Evolutionary conservation across 2,329 filamentous ascomycete genomes (phyloP), one percentile per base, ranked within the genome.

Genomic region (Claviceps africana): DNA sequence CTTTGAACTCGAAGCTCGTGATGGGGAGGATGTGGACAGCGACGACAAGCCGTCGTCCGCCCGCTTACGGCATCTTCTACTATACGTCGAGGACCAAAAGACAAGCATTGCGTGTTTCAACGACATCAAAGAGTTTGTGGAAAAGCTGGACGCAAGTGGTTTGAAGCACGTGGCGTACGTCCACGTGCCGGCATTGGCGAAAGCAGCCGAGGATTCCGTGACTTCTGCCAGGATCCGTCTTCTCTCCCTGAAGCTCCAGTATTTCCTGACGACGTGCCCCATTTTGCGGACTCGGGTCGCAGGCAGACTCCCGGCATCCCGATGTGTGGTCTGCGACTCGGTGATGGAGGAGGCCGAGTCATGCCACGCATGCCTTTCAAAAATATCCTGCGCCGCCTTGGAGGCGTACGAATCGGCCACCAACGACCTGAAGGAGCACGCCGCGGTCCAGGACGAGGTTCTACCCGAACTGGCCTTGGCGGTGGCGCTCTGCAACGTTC

Each of bases 101-200:
- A 55, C 56, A 0, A 67, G 63, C n/a, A 60, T 65, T 4, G 64
- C 67, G 7, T 73, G 66, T 52, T 77, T 78, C 51, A 68, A 71
- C 35, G 75, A 77, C 48, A 57, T 77, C 42, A 75, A 71, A 54
- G 55, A 56, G 1, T 75, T 73, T 51, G 62, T 73, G 3, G 67
- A 72, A 42, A 60, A 63, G 21, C 65, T 81, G 0, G 65, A 61
- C 1, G 62, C 67, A 2, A 57, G 64, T 0, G 73, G 75, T 7
- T 57, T 71, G 8, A 66, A 65, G 43, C 60, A 66, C 25, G 57
- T 77, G 8, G 62, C 73, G 4, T 62, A 69, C 7, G 55, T 65
- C 1, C 65, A 71, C 47, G 54, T 71, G 4, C 60, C 63, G 0
- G 58, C 58, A 4, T 53, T 73, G 30, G 56, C 65, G 1, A 59